phyloP scores from a whole-genome alignment of 2,329 filamentous ascomycete species.

The Teratosphaeria viscida region DNA sequence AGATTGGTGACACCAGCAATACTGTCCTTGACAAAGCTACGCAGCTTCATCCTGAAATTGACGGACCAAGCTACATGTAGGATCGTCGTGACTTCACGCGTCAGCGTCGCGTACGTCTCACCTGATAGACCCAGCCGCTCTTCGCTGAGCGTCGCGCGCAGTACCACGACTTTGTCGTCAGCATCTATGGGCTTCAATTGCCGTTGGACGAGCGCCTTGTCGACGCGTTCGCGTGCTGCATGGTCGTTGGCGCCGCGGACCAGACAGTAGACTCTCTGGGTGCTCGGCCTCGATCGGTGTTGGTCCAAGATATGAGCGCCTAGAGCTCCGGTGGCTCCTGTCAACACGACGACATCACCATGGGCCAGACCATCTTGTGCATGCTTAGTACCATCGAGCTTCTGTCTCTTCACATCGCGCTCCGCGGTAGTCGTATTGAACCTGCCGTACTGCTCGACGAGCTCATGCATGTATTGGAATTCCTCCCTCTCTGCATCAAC shows the following conservation, averaged over 20 bases:
- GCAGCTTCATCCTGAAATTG: slow-evolving; percentile 50
- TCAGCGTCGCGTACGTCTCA: slow-evolving; percentile 32
- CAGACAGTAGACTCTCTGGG: slow-evolving; percentile 46
- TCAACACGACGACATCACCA: slow-evolving; percentile 29
- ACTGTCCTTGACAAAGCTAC: slow-evolving; percentile 45
- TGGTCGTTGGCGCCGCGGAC: slow-evolving; percentile 38
- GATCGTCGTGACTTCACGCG: slow-evolving; percentile 38
- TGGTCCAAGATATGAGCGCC: slow-evolving; percentile 42
- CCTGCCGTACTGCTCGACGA: slow-evolving; percentile 39
- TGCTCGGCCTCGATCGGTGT: slow-evolving; percentile 28
- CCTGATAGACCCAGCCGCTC: slow-evolving; percentile 38
- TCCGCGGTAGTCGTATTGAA: slow-evolving; percentile 22
- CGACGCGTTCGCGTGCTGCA: slow-evolving; percentile 36
- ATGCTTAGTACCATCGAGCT: slow-evolving; percentile 2
- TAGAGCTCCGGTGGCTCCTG: slow-evolving; percentile 42
- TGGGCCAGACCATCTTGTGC: not conserved
- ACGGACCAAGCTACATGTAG: slow-evolving; percentile 57
- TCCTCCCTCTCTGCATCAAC: slow-evolving; percentile 27
- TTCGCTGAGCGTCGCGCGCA: slow-evolving; percentile 40
- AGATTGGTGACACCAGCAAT: slow-evolving; percentile 42
- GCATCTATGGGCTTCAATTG: slow-evolving; percentile 19
- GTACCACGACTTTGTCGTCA: slow-evolving; percentile 34
- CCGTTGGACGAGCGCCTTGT: slow-evolving; percentile 33
- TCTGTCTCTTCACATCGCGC: not conserved
- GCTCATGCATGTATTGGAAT: slow-evolving; percentile 31